These are phyloP conservation scores for Cutaneotrichosporon cyanovorans DNA, from an alignment of 1,284 basidiomycete genomes.

Conservation along the genomic window DNA sequence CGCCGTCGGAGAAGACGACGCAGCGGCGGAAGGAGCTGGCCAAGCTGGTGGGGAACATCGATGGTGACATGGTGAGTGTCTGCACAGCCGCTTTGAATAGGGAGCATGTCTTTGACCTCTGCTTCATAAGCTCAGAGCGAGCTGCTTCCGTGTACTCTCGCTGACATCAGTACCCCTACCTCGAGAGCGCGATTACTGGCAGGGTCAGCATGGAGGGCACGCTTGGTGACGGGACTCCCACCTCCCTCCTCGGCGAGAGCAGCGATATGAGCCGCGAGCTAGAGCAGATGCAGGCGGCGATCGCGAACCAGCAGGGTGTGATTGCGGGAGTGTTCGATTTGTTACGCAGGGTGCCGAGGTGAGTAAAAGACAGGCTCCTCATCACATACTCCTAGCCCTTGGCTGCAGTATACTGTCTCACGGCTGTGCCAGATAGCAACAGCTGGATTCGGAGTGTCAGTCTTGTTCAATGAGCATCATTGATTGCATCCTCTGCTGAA, in stretches of 20 bases:
- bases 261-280: slow-evolving; percentile 64
- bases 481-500: no score
- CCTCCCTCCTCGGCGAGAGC: slow-evolving; percentile 65
- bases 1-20: slow-evolving; percentile 57
- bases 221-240: slow-evolving; percentile 45
- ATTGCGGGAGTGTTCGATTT: slow-evolving; percentile 76
- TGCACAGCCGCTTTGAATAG: no score
- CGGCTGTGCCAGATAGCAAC: no score
- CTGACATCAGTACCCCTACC: slow-evolving; percentile 46
- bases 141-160: no score
- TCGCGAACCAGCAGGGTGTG: slow-evolving; percentile 70
- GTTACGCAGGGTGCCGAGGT: slow-evolving; percentile 68
- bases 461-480: no score
- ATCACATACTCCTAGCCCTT: no score
- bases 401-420: no score
- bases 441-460: no score
- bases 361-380: slow-evolving; percentile 45
- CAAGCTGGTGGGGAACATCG: slow-evolving; percentile 78
- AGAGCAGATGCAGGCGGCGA: slow-evolving; percentile 54
- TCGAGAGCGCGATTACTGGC: slow-evolving; percentile 79
- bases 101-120: no score
- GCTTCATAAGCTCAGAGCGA: no score
- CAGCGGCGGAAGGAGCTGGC: slow-evolving; percentile 74
- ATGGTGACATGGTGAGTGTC: slow-evolving; percentile 64
- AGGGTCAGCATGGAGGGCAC: slow-evolving; percentile 42